Base-by-base conservation (phyloP, 2,329 filamentous ascomycete species). In the Aspergillus persii region DNA sequence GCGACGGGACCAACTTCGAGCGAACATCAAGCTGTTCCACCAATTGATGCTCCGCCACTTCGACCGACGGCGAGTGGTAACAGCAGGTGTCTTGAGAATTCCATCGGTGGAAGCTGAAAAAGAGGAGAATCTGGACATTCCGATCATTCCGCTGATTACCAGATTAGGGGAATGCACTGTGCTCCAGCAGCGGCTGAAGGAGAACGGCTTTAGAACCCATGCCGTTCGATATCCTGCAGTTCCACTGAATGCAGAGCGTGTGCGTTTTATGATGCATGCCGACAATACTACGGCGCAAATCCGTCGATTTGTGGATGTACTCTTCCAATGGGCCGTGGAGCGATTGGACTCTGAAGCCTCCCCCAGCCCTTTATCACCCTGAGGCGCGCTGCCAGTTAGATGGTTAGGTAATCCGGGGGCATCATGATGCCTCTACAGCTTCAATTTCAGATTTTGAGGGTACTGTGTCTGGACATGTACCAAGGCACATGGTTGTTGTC, bases 191-290 rank as follows among this genome's bases (percentile, higher is more conserved):
- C 26, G 53, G 31, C 30, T 59, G 8, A 41, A 30, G 6, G 18
- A 31, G 4, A 15, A 33, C 9, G n/a, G 49, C 12, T 51, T 53
- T n/a, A 46, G 53, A 7, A 36, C 50, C 2, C 27, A 56, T 30
- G 29, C 53, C 1, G 49, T 61, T 27, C 49, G 39, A n/a, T 57
- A 59, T 27, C 59, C 59, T 1, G 30, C 52, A 12, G 56, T 61
- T 23, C 53, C 59, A 1, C 50, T 46, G 41, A 33, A 26, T 3
- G 15, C 53, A 29, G 53, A 53, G 29, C 53, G 56, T 1, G 59
- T 61, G n/a, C 56, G 59, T 3, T 29, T 61, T 18, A 52, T 53
- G 29, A 33, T 61, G 4, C 59, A 61, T 39, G 57, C 57, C 8
- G 56, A 56, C 26, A 61, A 61, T 26, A 54, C 49, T 3, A 11